Evolutionary conservation across 345 rosid genomes (phyloP).

Genomic region (Draba incana): DNA sequence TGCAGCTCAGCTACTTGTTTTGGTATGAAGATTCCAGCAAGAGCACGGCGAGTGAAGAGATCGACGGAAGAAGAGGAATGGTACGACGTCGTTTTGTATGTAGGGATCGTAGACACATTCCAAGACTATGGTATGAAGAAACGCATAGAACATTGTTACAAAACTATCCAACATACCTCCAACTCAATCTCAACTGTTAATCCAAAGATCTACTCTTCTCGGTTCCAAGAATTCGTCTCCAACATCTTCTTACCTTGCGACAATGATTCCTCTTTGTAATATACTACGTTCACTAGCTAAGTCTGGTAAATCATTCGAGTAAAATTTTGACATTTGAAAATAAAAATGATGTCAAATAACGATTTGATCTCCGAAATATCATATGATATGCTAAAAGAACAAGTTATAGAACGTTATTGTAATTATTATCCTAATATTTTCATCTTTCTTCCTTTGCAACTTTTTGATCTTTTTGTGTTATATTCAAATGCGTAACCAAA

Average conservation of each 20-base stretch:
- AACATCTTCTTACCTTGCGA: constrained; percentile 43
- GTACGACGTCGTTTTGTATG: constrained; percentile 47
- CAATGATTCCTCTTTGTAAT: constrained; percentile 12
- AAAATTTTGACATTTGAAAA: too few species aligned
- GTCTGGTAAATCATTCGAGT: too few species aligned
- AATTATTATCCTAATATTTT: too few species aligned
- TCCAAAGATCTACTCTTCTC: constrained; percentile 53
- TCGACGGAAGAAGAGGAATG: constrained; percentile 27
- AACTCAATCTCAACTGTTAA: constrained; percentile 57
- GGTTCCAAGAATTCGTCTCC: constrained; percentile 52
- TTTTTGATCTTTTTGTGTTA: too few species aligned
- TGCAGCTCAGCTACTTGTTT: constrained; percentile 35
- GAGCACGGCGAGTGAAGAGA: constrained; percentile 38
- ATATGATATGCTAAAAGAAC: too few species aligned
- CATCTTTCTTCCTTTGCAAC: too few species aligned
- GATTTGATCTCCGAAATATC: too few species aligned
- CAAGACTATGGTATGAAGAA: constrained; percentile 52
- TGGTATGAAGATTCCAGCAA: constrained; percentile 51
- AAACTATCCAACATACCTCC: constrained; percentile 50
- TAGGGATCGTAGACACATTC: constrained; percentile 51
- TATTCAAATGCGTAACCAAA: too few species aligned
- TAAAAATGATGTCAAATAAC: too few species aligned
- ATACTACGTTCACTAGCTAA: not conserved
- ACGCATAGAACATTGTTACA: constrained; percentile 57
- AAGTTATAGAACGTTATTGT: too few species aligned